phyloP scores from a whole-genome alignment of 1,284 basidiomycete genomes.

The Fomitiporia mediterranea region DNA sequence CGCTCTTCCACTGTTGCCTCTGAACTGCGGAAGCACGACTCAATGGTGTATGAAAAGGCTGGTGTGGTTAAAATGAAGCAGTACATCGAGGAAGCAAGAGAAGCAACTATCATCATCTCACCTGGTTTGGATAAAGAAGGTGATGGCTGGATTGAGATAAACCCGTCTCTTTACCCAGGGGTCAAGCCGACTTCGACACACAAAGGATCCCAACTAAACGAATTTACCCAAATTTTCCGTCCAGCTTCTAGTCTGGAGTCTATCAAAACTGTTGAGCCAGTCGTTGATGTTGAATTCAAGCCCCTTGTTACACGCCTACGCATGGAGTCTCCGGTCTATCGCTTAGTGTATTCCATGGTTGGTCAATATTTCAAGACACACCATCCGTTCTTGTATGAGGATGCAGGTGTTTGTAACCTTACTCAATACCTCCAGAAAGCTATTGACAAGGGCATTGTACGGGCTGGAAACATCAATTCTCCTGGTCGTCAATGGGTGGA shows the following conservation, averaged over 20 bases:
- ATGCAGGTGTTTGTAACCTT: background rate
- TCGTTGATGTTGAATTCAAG: background rate
- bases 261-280: no score
- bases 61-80: slow-evolving; percentile 42
- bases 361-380: background rate
- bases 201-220: background rate
- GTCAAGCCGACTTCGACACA: background rate
- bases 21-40: slow-evolving; percentile 33
- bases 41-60: slow-evolving; percentile 37
- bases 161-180: background rate
- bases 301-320: slow-evolving; percentile 5
- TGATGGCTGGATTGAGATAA: slow-evolving; percentile 35
- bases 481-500: no score
- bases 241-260: no score
- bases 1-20: slow-evolving; percentile 37
- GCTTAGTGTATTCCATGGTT: background rate
- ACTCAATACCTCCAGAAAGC: slow-evolving; percentile 12
- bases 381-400: slow-evolving; percentile 1
- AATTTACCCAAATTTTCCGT: background rate
- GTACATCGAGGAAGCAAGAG: slow-evolving; percentile 42
- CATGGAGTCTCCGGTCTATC: background rate
- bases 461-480: no score
- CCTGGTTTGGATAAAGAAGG: slow-evolving; percentile 34
- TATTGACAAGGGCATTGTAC: slow-evolving; percentile 1
- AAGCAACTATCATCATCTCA: slow-evolving; percentile 39